Evolutionary conservation across 2,329 filamentous ascomycete genomes (phyloP), one percentile per base, ranked within the genome.

Genomic region (Plenodomus lindquistii): DNA sequence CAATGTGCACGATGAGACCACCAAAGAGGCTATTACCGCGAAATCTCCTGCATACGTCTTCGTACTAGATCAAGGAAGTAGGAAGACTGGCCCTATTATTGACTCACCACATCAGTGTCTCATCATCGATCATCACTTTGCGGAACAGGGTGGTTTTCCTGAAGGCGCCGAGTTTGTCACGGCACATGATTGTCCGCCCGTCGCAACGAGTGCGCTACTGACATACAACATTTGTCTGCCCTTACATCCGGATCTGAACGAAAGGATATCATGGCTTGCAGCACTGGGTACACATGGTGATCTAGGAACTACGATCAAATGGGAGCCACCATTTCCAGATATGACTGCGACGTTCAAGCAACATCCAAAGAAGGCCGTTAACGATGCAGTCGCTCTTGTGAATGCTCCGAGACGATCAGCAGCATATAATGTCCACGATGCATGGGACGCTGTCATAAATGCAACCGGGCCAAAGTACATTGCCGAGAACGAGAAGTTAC

Each of bases 281-380:
- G 78, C 79, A 2, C 77, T 87, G 54, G 86, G 86, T 8, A 87
- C 85, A 0, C 83, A 87, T 52, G 85, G 85, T 2, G 85, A 88
- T 54, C 74, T 88, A 0, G 85, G 85, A 13, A 86, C 81, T 34
- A 79, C 79, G 0, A 54, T 87, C 15, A 87, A 86, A 63, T 88
- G 85, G 85, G 72, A 81, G 18, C 77, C 79, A 0, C 85, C 85
- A 0, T 87, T 88, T 53, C 85, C 85, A 1, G 81, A 87, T 51
- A 86, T 88, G 83, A 76, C 73, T 16, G 66, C 75, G 1, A 80
- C 80, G 0, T 82, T 88, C 57, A 86, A 86, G 57, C 72, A 66
- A 13, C 76, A 85, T 58, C 82, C 82, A 0, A 87, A 85, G 57
- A 86, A 84, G 55, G 71, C 79, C 0, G 68, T 88, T 44, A 86